A percentile compares a stretch with the other conserved stretches of the same genome.
These are phyloP conservation scores for Coniferiporia weirii DNA, from an alignment of 1,284 basidiomycete genomes.

Conservation along the genomic window DNA sequence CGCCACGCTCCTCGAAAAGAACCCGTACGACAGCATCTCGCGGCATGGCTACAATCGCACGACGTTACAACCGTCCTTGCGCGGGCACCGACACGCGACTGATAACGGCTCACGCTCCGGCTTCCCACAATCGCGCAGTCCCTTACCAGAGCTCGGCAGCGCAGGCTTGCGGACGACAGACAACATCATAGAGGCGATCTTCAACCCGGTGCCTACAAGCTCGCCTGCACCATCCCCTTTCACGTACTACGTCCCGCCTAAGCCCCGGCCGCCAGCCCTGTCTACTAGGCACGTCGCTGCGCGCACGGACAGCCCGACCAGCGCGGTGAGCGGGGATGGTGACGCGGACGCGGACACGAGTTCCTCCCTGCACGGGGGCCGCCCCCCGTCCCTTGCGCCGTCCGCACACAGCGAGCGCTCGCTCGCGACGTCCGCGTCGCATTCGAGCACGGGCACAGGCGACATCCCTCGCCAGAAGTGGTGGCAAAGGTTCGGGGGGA, in stretches of 20 bases:
- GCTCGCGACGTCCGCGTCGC: background rate
- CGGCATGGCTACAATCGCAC: background rate
- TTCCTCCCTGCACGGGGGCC: background rate
- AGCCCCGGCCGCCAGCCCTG: background rate
- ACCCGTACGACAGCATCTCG: slow-evolving; percentile 42
- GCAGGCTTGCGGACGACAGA: slow-evolving; percentile 46
- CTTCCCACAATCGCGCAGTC: background rate
- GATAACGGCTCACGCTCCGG: slow-evolving; percentile 1
- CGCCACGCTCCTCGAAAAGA: slow-evolving; percentile 52
- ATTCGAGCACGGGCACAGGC: background rate
- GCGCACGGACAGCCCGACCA: background rate
- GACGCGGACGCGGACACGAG: background rate
- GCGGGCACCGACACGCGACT: background rate
- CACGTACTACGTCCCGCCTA: slow-evolving; percentile 40
- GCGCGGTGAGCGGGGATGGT: background rate
- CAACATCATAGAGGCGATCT: slow-evolving; percentile 67
- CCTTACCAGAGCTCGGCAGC: slow-evolving; percentile 1
- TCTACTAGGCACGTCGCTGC: background rate
- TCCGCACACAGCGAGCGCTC: background rate
- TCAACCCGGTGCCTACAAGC: slow-evolving; percentile 58
- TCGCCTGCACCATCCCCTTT: slow-evolving; percentile 49
- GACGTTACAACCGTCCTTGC: background rate
- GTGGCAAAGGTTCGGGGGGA: slow-evolving; percentile 13
- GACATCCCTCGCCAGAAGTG: slow-evolving; percentile 6
- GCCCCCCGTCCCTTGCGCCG: slow-evolving; percentile 10